Evolutionary conservation across 2,329 filamentous ascomycete species (phyloP).

Genomic region (Fusarium citri): DNA sequence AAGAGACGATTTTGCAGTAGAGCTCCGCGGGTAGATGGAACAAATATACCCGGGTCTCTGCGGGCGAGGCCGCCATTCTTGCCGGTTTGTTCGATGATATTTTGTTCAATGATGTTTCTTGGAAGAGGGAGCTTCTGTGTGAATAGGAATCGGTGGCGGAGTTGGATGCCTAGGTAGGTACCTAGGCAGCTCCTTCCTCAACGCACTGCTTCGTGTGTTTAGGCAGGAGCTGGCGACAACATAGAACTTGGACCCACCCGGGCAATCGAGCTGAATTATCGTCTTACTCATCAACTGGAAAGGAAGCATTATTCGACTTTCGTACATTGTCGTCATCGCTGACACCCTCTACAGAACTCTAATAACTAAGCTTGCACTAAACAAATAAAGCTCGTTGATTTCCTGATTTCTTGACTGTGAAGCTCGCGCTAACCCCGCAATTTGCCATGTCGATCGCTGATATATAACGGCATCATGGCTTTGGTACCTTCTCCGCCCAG

Average conservation of each 20-base stretch:
- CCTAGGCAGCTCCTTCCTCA: too few species aligned
- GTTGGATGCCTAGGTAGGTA: not conserved
- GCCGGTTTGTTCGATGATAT: too few species aligned
- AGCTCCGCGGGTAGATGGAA: not conserved
- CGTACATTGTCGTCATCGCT: constrained; percentile 5
- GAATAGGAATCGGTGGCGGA: not conserved
- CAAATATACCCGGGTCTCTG: not conserved
- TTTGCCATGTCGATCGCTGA: not conserved
- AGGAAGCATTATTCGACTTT: not conserved
- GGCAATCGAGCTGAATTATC: not conserved
- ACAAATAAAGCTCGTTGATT: not conserved
- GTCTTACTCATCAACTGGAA: not conserved
- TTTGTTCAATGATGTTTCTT: not conserved
- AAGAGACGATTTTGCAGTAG: not conserved
- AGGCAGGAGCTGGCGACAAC: not conserved
- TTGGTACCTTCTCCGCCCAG: not conserved
- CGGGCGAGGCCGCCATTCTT: not conserved
- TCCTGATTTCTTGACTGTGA: constrained; percentile 12
- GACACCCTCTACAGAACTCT: not conserved
- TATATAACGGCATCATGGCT: not conserved
- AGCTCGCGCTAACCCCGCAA: constrained; percentile 12
- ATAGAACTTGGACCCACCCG: not conserved
- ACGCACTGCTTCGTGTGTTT: not conserved
- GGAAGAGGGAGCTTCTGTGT: not conserved
- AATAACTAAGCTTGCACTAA: not conserved